Evolutionary conservation across 352 stramenopile genomes (phyloP).

Genomic region (Phytophthora colocasiae): DNA sequence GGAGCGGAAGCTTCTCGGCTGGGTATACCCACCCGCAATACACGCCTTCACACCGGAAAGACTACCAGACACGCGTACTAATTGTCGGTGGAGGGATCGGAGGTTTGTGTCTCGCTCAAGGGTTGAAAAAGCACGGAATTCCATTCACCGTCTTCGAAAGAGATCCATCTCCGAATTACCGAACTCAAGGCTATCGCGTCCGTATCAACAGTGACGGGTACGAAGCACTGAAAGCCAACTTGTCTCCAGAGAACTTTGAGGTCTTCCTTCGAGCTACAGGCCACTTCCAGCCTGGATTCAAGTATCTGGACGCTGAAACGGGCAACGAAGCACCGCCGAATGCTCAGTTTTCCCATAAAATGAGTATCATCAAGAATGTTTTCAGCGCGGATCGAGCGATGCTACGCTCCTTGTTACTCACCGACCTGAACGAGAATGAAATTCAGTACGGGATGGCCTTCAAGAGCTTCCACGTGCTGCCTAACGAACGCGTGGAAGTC

Average conservation of each 20-base stretch:
- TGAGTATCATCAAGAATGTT: slow-evolving; percentile 37
- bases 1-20: slow-evolving; percentile 24
- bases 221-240: slow-evolving; percentile 58
- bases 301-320: slow-evolving; percentile 57
- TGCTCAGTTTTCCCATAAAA: slow-evolving; percentile 40
- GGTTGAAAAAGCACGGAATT: slow-evolving; percentile 63
- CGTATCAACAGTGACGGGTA: slow-evolving; percentile 69
- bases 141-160: slow-evolving; percentile 75
- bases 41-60: slow-evolving; percentile 24
- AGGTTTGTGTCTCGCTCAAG: slow-evolving; percentile 66
- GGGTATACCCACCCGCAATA: slow-evolving; percentile 16
- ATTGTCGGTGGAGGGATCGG: slow-evolving; percentile 67
- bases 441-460: slow-evolving; percentile 69
- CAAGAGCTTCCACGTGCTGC: slow-evolving; percentile 48
- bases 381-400: slow-evolving; percentile 60
- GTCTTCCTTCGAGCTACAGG: slow-evolving; percentile 62
- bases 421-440: slow-evolving; percentile 57
- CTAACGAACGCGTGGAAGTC: slow-evolving; percentile 58
- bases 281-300: slow-evolving; percentile 58
- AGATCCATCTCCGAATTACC: slow-evolving; percentile 68
- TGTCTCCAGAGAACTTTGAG: slow-evolving; percentile 58
- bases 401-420: slow-evolving; percentile 52
- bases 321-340: slow-evolving; percentile 17
- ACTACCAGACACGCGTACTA: slow-evolving; percentile 44
- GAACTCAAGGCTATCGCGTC: slow-evolving; percentile 65